phyloP scores from a whole-genome alignment of 1,139 yeast species.

The Scheffersomyces insectosa region DNA sequence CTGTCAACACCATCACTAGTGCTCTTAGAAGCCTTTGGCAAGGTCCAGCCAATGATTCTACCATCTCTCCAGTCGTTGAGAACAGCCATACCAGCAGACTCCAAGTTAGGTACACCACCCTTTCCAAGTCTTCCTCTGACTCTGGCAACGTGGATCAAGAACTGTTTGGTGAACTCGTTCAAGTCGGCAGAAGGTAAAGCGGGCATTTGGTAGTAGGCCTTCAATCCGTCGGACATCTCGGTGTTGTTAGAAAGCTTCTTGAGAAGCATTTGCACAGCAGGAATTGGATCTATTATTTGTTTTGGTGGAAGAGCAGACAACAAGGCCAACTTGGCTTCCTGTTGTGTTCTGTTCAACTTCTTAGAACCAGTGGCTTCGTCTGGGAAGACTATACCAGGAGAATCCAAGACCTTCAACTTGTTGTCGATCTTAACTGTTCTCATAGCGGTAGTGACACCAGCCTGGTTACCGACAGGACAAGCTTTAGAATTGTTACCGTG shows the following conservation, averaged over 20 bases:
- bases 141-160: slow-evolving; percentile 91
- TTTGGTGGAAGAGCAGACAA: slow-evolving; percentile 91
- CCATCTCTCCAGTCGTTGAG: slow-evolving; percentile 98
- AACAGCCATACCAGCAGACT: slow-evolving; percentile 79
- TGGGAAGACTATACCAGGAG: slow-evolving; percentile 98
- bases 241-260: slow-evolving; percentile 70
- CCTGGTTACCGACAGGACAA: slow-evolving; percentile 97
- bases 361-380: slow-evolving; percentile 50
- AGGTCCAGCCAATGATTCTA: slow-evolving; percentile 85
- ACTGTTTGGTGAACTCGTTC: slow-evolving; percentile 73
- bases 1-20: slow-evolving; percentile 26
- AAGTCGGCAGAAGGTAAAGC: slow-evolving; percentile 69
- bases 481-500: slow-evolving; percentile 70
- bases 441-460: slow-evolving; percentile 92
- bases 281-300: slow-evolving; percentile 78
- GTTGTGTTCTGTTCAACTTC: slow-evolving; percentile 56
- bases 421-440: slow-evolving; percentile 92
- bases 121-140: slow-evolving; percentile 87
- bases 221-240: slow-evolving; percentile 77
- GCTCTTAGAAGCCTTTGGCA: slow-evolving; percentile 67
- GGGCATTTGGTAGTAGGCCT: slow-evolving; percentile 73
- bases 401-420: slow-evolving; percentile 84
- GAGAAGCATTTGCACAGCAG: slow-evolving; percentile 76
- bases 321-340: slow-evolving; percentile 84
- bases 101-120: slow-evolving; percentile 90